These are phyloP conservation scores for Extremus antarcticus DNA, from an alignment of 495 filamentous ascomycete species.

Conservation along the genomic window DNA sequence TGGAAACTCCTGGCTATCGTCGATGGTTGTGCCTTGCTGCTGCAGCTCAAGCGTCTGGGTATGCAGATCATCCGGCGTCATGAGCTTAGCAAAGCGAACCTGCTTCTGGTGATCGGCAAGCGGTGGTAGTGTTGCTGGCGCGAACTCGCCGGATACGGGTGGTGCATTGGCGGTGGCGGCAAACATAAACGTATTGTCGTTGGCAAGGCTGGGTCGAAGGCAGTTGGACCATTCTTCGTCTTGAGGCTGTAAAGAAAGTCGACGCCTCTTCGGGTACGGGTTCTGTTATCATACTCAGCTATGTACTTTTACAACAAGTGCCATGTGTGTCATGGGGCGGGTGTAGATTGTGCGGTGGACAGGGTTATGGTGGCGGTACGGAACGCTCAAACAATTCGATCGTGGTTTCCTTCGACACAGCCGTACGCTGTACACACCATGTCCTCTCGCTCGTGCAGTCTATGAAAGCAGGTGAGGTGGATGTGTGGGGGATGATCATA, in stretches of 20 bases:
- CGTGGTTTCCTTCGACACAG: not conserved
- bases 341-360: conserved; percentile 1
- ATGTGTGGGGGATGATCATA: conserved; percentile 44
- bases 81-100: conserved; percentile 43
- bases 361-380: not conserved
- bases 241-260: conserved; percentile 36
- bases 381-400: conserved; percentile 5
- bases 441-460: not conserved
- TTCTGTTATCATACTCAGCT: conserved; percentile 54
- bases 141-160: conserved; percentile 23
- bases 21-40: conserved; percentile 31
- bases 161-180: conserved; percentile 27
- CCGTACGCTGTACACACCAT: not conserved
- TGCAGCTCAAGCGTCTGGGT: conserved; percentile 34
- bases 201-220: conserved; percentile 71
- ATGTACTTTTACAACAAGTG: conserved; percentile 38
- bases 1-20: conserved; percentile 7
- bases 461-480: not conserved
- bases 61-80: conserved; percentile 31
- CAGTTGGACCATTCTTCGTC: conserved; percentile 52
- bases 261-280: conserved; percentile 59
- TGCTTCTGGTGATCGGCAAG: conserved; percentile 37
- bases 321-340: conserved; percentile 16
- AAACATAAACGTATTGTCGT: conserved; percentile 60
- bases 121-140: conserved; percentile 25